Conservation (phyloP, 1,284 basidiomycete genomes). For the Cryptococcus sp. region DNA sequence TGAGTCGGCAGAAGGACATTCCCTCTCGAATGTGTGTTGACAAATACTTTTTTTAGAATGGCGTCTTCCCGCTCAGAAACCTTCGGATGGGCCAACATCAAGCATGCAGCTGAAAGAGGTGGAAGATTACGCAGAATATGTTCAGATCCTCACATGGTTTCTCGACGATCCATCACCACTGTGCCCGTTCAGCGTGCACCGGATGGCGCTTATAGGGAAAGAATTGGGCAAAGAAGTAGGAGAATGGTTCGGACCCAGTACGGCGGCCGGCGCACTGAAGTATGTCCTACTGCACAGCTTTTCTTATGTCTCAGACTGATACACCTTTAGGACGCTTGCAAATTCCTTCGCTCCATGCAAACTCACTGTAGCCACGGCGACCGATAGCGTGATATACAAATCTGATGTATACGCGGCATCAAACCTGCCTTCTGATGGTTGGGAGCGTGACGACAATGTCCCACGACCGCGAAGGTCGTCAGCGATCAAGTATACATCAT, state of each 20-base stretch:
- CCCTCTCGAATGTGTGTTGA: not conserved
- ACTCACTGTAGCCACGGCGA: conserved; percentile 77
- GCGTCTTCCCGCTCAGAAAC: conserved; percentile 59
- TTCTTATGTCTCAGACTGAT: not conserved
- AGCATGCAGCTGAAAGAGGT: conserved; percentile 30
- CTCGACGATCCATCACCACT: conserved; percentile 83
- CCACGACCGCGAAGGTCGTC: conserved; percentile 7
- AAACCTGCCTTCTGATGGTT: conserved; percentile 53
- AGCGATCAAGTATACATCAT: conserved; percentile 45
- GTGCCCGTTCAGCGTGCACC: conserved; percentile 94
- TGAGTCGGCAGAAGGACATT: conserved; percentile 52
- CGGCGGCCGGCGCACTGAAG: conserved; percentile 93
- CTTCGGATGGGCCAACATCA: conserved; percentile 18
- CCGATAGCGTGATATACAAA: conserved; percentile 81
- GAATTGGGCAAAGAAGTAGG: conserved; percentile 93
- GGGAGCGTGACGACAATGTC: conserved; percentile 16
- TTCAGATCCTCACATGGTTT: conserved; percentile 91
- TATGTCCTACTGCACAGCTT: conserved; percentile 51
- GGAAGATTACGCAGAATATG: conserved; percentile 61
- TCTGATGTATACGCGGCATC: conserved; percentile 83
- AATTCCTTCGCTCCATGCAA: conserved; percentile 77
- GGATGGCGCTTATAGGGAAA: conserved; percentile 93
- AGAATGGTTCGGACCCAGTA: conserved; percentile 97
- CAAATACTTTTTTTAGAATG: conserved; percentile 63
- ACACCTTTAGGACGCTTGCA: conserved; percentile 66